Evolutionary conservation across 176 grass and related monocot genomes (phyloP), one percentile per base, ranked within the genome.

Genomic region (Lolium perenne): DNA sequence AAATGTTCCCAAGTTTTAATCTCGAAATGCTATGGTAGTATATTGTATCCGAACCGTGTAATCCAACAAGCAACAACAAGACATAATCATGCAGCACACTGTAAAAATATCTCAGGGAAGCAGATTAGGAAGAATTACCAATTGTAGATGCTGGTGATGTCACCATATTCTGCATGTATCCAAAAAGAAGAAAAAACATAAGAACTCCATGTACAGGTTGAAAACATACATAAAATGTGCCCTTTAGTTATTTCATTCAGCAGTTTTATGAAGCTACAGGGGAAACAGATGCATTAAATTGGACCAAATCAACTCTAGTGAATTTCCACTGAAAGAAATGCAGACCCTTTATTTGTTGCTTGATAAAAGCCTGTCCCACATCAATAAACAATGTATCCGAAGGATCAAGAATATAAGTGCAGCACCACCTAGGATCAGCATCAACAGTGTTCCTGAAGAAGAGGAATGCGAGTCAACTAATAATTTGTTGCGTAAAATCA

Each of bases 321-420:
- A 83, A n/a, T 79, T 79, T 76, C 43, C 41, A 64, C 10, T 4
- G 47, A 80, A 51, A 86, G 59, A 61, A 87, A 80, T 71, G 59
- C 16, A 70, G 70, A 98, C 95, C 95, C 92, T 93, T 55, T 68
- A 94, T 91, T 86, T 98, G 93, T 68, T 98, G 80, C 70, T 49
- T 93, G 75, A 98, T 95, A 94, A 98, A 98, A 83, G 93, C 91
- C 74, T 87, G 84, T 16, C 95, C 95, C 79, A 98, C 76, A 85
- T 98, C 87, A 89, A 98, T 84, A 90, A 98, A 98, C 72, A 98
- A 89, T 65, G 93, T 68, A 92, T 98, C 95, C 22, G 93, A 87
- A 87, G 95, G 93, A 90, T 91, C 93, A 87, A 98, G 93, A 88
- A 98, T 90, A 90, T 98, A 98, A 65, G 95, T 98, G 78, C 95